Base-by-base conservation (phyloP, 2,329 filamentous ascomycete species). In the Aureobasidium uvarum region DNA sequence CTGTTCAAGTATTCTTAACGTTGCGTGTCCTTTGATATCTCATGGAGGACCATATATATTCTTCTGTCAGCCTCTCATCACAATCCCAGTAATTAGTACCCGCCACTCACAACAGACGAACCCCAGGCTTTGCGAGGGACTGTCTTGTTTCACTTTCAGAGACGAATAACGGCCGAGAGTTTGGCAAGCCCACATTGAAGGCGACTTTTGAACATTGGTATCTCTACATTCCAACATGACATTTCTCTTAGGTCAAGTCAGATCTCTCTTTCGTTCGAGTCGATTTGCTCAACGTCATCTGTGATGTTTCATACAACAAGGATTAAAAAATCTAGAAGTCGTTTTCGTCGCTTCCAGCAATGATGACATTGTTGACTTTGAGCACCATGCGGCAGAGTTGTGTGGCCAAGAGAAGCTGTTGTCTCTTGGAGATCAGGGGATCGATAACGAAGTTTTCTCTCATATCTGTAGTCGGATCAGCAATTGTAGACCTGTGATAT, bases 331-430 rank as follows among this genome's bases (percentile, higher is more conserved):
- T 63, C 48, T 63, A 96, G 79, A 89, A 96, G 72, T 96, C 92
- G 70, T 94, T 86, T 69, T 96, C 91, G 71, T 93, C 93, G 69
- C 86, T 87, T 65, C 93, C 93, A 66, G 92, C 87, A 72, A 97
- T 88, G 77, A 97, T 96, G 70, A 97, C 93, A 77, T 96, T 96
- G 83, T 97, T 96, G 76, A 88, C 84, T 87, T 96, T 97, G 72
- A 97, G 84, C 71, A 97, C 93, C 94, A 99, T 98, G 71, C 95
- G 88, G 83, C 95, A 98, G 71, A 99, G 83, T 82, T 99, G 95
- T 62, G 96, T 99, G 38, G 95, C 95, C 70, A 99, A 85, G 81
- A 97, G 87, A 67, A 99, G 85, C 38, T 99, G 95, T 81, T 97
- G 93, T 80, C 91, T 90, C 86, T 99, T 99, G 72, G 95, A 95